Percentiles rank a stretch among this genome's conserved stretches.
Conservation (phyloP, 306 rosid genomes). For the Trichosanthes cucumerina region DNA sequence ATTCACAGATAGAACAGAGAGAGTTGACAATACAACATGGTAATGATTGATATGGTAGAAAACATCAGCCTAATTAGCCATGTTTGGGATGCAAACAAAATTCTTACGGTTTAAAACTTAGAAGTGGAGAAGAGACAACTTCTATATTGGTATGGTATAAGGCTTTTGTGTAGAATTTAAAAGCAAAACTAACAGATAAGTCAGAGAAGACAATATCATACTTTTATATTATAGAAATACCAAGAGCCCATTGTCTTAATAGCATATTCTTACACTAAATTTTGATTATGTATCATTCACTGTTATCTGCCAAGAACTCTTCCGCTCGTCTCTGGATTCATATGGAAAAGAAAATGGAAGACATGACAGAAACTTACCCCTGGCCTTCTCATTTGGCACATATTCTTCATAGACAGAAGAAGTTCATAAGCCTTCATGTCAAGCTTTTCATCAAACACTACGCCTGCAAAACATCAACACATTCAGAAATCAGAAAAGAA, state of each 20-base stretch:
- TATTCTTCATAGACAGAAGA: constrained; percentile 49
- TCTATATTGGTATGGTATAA: neutral
- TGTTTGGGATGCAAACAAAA: neutral
- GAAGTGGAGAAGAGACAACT: neutral
- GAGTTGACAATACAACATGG: neutral
- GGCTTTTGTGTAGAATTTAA: neutral
- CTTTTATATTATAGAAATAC: neutral
- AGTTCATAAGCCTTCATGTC: constrained; percentile 38
- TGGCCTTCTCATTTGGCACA: constrained; percentile 42
- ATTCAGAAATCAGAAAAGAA: neutral
- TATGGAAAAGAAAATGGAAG: neutral
- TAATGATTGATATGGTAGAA: neutral
- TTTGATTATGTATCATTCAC: neutral
- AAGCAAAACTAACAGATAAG: neutral
- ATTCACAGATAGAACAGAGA: neutral
- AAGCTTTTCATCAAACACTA: constrained; percentile 25
- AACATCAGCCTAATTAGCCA: neutral
- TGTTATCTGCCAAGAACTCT: neutral
- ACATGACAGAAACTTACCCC: constrained; percentile 37
- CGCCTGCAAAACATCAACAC: constrained; percentile 11
- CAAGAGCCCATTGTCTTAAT: neutral
- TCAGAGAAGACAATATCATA: neutral
- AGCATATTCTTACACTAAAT: neutral
- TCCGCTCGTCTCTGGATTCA: neutral
- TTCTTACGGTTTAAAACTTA: neutral